These are phyloP conservation scores for Raphanus sativus DNA, from an alignment of 345 rosid species.

Conservation along the genomic window DNA sequence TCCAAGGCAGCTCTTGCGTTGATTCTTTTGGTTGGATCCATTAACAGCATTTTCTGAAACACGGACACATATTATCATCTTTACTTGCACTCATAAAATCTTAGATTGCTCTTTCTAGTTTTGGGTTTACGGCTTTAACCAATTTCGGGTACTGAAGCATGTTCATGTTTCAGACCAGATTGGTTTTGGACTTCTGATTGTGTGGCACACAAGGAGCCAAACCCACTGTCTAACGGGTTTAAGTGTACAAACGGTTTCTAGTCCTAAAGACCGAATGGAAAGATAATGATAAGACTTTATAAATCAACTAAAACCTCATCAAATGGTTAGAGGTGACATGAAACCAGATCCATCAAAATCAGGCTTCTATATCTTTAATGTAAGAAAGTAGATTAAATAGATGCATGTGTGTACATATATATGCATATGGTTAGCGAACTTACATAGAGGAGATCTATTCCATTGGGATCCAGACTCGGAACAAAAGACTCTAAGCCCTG, in stretches of 20 bases:
- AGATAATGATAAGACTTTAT: background rate
- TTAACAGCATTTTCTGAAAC: constrained; percentile 77
- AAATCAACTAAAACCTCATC: constrained; percentile 8
- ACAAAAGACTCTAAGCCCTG: constrained; percentile 73
- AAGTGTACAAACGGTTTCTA: background rate
- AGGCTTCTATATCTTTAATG: constrained; percentile 13
- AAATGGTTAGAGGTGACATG: constrained; percentile 3
- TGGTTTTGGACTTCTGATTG: background rate
- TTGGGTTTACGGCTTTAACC: background rate
- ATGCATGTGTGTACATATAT: background rate
- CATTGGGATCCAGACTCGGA: constrained; percentile 71
- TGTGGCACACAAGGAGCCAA: background rate
- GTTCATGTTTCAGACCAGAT: constrained; percentile 4
- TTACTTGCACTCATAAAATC: background rate
- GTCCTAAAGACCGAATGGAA: background rate
- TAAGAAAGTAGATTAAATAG: background rate
- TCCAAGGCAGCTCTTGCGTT: constrained; percentile 85
- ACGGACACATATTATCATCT: constrained; percentile 12
- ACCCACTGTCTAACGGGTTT: background rate
- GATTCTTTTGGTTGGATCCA: constrained; percentile 88
- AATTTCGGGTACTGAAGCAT: background rate
- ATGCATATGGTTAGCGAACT: constrained; percentile 40
- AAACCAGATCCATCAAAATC: background rate
- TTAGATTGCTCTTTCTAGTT: background rate
- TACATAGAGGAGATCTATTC: constrained; percentile 82